Base-by-base conservation (phyloP, 306 rosid species). In the Pachyrhizus erosus region DNA sequence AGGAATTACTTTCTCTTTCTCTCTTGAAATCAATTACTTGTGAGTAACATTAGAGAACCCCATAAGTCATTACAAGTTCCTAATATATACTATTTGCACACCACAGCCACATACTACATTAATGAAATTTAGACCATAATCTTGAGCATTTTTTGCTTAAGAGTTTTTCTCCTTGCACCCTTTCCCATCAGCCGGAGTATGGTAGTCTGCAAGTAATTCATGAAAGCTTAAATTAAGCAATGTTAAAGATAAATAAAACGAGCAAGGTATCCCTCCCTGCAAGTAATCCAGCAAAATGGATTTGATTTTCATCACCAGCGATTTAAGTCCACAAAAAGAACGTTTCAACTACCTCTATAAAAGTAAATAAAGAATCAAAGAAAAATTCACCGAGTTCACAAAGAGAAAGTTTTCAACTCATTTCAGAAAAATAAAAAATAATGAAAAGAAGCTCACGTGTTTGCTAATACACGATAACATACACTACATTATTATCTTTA, bases 201-300 rank as follows among this genome's bases (percentile, higher is more conserved):
- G 97, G 91, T 48, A 92, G 81, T 88, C 97, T 92, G 90, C 88
- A 81, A 73, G 12, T 23, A 23, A 21, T 23, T 60, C 7, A 60
- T 26, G 7, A 58, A 24, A 58, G 15, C 12, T 24, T 24, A 10
- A 57, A 23, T 21, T 11, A 21, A 23, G 33, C 2, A 3, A 23
- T 12, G 17, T 12, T 45, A 43, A 43, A 43, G 11, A 43, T 2
- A 43, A 43, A 11, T 12, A 43, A 10, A 11, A 0, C 2, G 8
- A 39, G 43, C 2, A 39, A 39, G 43, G 43, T 39, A 39, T 10
- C 43, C 43, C 4, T 2, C 34, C n/a, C n/a, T n/a, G n/a, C n/a
- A n/a, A n/a, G n/a, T n/a, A n/a, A n/a, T 37, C 8, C 40, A 37
- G 40, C 40, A 37, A 37, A 37, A 37, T 8, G 6, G 8, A 37